Conservation (phyloP, 495 filamentous ascomycete species). For the Penicillium malachiteum region DNA sequence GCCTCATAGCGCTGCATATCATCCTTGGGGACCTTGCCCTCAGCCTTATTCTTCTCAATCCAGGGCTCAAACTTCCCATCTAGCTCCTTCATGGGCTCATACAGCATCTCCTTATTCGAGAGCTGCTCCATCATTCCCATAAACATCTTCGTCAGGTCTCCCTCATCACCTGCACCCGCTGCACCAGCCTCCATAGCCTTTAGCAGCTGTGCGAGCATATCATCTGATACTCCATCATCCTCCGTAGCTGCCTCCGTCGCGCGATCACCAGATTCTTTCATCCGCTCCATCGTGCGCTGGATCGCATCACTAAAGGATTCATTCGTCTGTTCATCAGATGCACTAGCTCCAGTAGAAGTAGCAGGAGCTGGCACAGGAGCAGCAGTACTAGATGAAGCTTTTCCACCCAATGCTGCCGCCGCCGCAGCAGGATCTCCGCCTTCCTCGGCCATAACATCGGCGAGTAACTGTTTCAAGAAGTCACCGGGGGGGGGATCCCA, state of each 20-base stretch:
- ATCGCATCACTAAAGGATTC: constrained; percentile 89
- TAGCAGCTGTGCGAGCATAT: constrained; percentile 80
- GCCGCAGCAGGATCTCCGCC: constrained; percentile 41
- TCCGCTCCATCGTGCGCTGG: constrained; percentile 85
- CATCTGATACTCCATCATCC: constrained; percentile 65
- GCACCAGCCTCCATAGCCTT: constrained; percentile 68
- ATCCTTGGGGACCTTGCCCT: constrained; percentile 56
- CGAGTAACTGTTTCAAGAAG: constrained; percentile 77
- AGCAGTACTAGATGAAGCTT: constrained; percentile 1
- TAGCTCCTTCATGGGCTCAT: constrained; percentile 98
- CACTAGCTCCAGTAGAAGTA: constrained; percentile 18
- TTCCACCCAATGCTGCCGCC: neutral
- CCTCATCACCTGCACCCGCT: constrained; percentile 67
- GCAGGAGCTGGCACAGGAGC: constrained; percentile 12
- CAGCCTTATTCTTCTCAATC: constrained; percentile 73
- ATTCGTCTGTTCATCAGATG: constrained; percentile 23
- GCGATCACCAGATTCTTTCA: constrained; percentile 80
- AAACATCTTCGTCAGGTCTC: constrained; percentile 89
- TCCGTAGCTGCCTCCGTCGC: constrained; percentile 70
- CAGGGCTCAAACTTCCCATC: constrained; percentile 86
- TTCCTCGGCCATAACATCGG: constrained; percentile 78
- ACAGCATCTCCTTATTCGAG: constrained; percentile 96
- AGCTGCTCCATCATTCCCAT: constrained; percentile 98
- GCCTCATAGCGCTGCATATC: constrained; percentile 77
- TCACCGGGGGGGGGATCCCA: constrained; percentile 68